Evolutionary conservation across 192 early-diverging fungal species (phyloP).

Genomic region (Coemansia javaensis): DNA sequence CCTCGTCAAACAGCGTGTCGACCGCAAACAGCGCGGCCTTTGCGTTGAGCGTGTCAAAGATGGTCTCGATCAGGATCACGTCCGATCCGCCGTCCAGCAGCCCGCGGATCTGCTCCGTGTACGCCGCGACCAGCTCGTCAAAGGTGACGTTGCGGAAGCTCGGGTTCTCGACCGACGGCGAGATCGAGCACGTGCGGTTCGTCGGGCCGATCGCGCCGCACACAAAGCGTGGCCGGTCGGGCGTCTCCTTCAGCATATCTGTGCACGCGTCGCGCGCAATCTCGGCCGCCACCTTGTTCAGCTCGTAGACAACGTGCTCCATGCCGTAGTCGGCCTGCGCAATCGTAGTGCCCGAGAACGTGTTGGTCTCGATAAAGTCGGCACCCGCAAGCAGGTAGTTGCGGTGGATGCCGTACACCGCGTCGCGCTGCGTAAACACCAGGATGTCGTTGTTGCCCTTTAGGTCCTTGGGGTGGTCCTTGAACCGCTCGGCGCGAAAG

Average conservation of each 20-base stretch:
- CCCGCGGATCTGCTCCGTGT: slow-evolving; percentile 83
- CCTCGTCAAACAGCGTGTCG: slow-evolving; percentile 76
- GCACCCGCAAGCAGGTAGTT: slow-evolving; percentile 87
- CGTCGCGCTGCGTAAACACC: slow-evolving; percentile 83
- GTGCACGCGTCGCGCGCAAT: slow-evolving; percentile 81
- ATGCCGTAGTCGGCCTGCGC: slow-evolving; percentile 89
- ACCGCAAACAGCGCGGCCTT: slow-evolving; percentile 94
- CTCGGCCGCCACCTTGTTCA: slow-evolving; percentile 87
- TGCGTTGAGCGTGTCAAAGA: slow-evolving; percentile 97
- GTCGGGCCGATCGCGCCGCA: slow-evolving; percentile 86
- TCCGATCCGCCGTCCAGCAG: slow-evolving; percentile 93
- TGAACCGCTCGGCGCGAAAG: slow-evolving; percentile 83
- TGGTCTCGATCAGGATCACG: slow-evolving; percentile 90
- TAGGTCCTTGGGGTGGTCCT: slow-evolving; percentile 76
- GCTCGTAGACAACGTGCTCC: slow-evolving; percentile 81
- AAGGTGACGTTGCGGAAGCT: slow-evolving; percentile 92
- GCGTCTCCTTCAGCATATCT: slow-evolving; percentile 68
- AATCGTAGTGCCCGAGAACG: slow-evolving; percentile 89
- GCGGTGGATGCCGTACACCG: slow-evolving; percentile 84
- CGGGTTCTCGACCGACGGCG: slow-evolving; percentile 94
- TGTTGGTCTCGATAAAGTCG: slow-evolving; percentile 95
- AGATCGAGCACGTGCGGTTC: slow-evolving; percentile 93
- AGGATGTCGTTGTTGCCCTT: slow-evolving; percentile 97
- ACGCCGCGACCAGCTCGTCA: slow-evolving; percentile 89
- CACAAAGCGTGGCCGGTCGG: slow-evolving; percentile 85